phyloP scores from a whole-genome alignment of 2,329 filamentous ascomycete species.

The Xylariomycetidae sp. region DNA sequence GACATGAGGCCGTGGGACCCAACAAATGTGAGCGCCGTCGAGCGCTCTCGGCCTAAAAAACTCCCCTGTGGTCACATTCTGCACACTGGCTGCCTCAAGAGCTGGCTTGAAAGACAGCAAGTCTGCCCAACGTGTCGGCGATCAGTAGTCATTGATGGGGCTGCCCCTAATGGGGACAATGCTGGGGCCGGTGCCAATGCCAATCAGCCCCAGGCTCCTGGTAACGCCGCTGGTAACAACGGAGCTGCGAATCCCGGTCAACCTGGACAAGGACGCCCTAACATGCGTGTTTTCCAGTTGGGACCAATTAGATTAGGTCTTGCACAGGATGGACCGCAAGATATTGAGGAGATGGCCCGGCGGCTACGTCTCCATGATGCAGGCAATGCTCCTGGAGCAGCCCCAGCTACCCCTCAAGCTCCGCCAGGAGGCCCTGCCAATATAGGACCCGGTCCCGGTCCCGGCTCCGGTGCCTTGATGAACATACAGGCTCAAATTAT shows the following conservation, averaged over 20 bases:
- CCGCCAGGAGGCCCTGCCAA: slow-evolving; percentile 5
- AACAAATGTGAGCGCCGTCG: slow-evolving; percentile 63
- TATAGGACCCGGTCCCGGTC: slow-evolving; percentile 3
- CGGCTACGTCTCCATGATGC: slow-evolving; percentile 48
- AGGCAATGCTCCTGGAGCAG: slow-evolving; percentile 14
- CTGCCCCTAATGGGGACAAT: slow-evolving; percentile 29
- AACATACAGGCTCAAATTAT: slow-evolving; percentile 57
- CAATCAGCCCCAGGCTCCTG: slow-evolving; percentile 24
- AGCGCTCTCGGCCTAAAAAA: slow-evolving; percentile 87
- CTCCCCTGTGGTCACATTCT: slow-evolving; percentile 93
- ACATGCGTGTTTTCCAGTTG: slow-evolving; percentile 63
- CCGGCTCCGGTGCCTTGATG: slow-evolving; percentile 3
- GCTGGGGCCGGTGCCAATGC: slow-evolving; percentile 27
- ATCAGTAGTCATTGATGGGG: slow-evolving; percentile 65
- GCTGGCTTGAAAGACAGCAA: slow-evolving; percentile 96
- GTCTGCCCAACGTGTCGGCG: slow-evolving; percentile 92
- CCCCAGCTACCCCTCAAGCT: slow-evolving; percentile 5
- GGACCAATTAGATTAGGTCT: slow-evolving; percentile 74
- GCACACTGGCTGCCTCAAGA: slow-evolving; percentile 90
- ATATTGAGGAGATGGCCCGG: slow-evolving; percentile 64
- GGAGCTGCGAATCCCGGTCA: slow-evolving; percentile 26
- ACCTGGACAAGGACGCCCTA: slow-evolving; percentile 31
- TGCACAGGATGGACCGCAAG: slow-evolving; percentile 60
- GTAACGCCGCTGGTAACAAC: slow-evolving; percentile 19
- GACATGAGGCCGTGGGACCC: slow-evolving; percentile 82